These are phyloP conservation scores for Beauveria medogensis DNA, from an alignment of 2,329 filamentous ascomycete genomes.

Conservation along the genomic window DNA sequence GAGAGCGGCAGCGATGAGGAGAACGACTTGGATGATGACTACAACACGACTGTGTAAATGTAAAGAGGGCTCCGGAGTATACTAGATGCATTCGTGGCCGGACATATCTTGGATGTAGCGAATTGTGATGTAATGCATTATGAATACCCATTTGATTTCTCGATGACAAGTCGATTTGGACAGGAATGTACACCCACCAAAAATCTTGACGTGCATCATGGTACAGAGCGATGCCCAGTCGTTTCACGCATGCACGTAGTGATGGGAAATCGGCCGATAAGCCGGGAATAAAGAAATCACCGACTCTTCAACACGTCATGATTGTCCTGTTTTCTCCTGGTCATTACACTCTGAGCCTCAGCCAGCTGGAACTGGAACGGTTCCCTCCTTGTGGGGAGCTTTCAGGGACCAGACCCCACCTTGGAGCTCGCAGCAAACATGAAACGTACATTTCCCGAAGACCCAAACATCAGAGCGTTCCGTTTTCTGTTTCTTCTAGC, in stretches of 20 bases:
- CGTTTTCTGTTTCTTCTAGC: neutral
- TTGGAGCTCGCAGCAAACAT: neutral
- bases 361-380: neutral
- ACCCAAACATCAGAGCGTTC: neutral
- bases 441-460: neutral
- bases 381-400: neutral
- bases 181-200: neutral
- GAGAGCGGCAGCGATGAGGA: conserved; percentile 44
- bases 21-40: conserved; percentile 46
- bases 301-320: neutral
- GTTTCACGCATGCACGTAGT: too few relatives aligned
- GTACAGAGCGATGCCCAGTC: too few relatives aligned
- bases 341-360: neutral
- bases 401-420: neutral
- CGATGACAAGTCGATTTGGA: neutral
- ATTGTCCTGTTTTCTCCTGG: too few relatives aligned
- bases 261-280: neutral
- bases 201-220: too few relatives aligned
- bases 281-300: neutral
- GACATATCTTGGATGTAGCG: too few relatives aligned
- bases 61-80: neutral
- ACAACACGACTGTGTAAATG: neutral
- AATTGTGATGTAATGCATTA: neutral
- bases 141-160: conserved; percentile 10
- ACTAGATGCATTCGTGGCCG: neutral